Evolutionary conservation across 78 protist genomes (phyloP).

Genomic region (Goniomonas avonlea): DNA sequence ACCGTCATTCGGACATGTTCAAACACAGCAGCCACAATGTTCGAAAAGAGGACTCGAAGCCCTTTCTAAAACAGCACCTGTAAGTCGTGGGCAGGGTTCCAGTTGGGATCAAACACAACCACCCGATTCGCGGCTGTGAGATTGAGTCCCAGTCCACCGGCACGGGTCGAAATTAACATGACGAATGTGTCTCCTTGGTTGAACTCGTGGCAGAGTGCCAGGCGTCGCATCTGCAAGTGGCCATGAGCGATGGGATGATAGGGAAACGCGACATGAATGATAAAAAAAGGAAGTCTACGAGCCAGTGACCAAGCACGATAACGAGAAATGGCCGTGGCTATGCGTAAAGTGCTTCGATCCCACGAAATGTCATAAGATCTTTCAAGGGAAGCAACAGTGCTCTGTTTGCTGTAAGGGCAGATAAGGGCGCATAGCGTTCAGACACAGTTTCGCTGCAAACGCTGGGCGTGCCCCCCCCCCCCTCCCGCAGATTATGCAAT

Average conservation of each 20-base stretch:
- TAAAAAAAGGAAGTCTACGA: too few species aligned
- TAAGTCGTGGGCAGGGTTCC: slow-evolving; percentile 7
- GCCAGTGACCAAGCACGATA: too few species aligned
- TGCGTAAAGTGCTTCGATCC: too few species aligned
- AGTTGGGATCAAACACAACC: slow-evolving; percentile 1
- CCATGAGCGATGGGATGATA: too few species aligned
- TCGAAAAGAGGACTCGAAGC: not conserved
- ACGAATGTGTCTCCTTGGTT: not conserved
- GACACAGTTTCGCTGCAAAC: too few species aligned
- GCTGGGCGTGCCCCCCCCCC: too few species aligned
- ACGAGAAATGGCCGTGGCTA: too few species aligned
- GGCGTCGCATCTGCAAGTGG: not conserved
- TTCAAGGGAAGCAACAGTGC: not conserved
- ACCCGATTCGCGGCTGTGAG: slow-evolving; percentile 4
- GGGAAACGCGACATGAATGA: too few species aligned
- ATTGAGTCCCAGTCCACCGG: not conserved
- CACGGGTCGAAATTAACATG: not conserved
- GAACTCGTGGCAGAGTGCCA: not conserved
- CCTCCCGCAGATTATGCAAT: too few species aligned
- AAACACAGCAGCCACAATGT: not conserved
- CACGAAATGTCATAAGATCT: too few species aligned
- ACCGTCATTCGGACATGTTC: not conserved
- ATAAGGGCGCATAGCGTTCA: too few species aligned
- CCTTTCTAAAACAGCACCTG: not conserved
- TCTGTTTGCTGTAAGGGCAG: not conserved